These are phyloP conservation scores for Leccinum boreale DNA, from an alignment of 768 basidiomycete genomes.

Conservation along the genomic window DNA sequence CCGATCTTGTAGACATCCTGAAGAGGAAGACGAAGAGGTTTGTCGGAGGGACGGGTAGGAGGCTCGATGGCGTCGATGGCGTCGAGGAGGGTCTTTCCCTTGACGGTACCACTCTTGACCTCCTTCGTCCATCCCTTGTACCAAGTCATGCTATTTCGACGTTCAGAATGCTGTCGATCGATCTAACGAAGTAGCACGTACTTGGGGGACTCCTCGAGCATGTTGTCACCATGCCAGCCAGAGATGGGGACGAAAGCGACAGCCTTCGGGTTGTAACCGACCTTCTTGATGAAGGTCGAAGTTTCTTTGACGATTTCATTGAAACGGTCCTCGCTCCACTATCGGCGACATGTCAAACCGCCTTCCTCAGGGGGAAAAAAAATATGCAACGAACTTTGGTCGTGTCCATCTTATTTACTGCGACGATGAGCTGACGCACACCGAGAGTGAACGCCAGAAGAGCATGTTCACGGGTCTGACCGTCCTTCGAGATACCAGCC, in stretches of 20 bases:
- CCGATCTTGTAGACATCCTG: constrained; percentile 99
- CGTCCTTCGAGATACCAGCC: constrained; percentile 99
- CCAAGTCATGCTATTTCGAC: constrained; percentile 83
- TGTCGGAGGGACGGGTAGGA: constrained; percentile 94
- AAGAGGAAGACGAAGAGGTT: constrained; percentile 99
- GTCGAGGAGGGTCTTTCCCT: constrained; percentile 99
- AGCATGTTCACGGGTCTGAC: constrained; percentile 99
- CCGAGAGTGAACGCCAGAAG: constrained; percentile 99
- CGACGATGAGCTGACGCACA: constrained; percentile 99
- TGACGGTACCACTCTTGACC: constrained; percentile 85
- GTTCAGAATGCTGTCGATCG: constrained; percentile 14
- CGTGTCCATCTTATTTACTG: constrained; percentile 99
- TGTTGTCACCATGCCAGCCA: constrained; percentile 99
- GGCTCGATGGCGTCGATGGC: constrained; percentile 99
- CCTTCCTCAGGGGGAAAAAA: not conserved
- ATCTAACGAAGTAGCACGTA: constrained; percentile 35
- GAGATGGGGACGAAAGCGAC: constrained; percentile 99
- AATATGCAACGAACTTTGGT: constrained; percentile 63
- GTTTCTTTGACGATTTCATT: constrained; percentile 99
- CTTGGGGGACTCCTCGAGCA: constrained; percentile 98
- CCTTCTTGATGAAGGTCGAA: constrained; percentile 98
- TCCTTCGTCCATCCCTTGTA: constrained; percentile 99
- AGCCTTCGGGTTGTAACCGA: constrained; percentile 98
- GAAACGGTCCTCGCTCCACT: constrained; percentile 99
- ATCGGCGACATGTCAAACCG: constrained; percentile 8